Evolutionary conservation across 257 asterid species (phyloP), one percentile per base, ranked within the genome.

Genomic region (Ligustrum vulgare): DNA sequence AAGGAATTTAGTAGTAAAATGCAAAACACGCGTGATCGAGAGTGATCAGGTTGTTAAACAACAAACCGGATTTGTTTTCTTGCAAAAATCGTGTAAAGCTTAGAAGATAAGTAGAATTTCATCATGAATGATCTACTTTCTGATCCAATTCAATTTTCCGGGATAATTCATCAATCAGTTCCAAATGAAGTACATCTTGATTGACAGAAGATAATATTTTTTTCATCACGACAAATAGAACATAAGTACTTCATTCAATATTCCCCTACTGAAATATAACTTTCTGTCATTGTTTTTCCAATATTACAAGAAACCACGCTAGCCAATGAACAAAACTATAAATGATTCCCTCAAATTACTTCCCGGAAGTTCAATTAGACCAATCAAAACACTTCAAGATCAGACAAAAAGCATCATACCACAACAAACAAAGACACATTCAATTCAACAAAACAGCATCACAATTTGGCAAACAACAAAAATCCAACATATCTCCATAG

Each of bases 261-360:
- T 60, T 58, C 6, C 33, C 67, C 16, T 10, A 9, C 13, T 22
- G 1, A 60, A 22, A 25, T 18, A 8, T 60, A 60, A 23, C 16
- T 23, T 22, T 9, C 33, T 60, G 54, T 23, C 73, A 4, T 41
- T 35, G 23, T 66, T n/a, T 45, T 47, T 75, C 54, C 66, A 74
- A 54, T n/a, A 31, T 49, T 22, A 41, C 35, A 18, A 36, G 18
- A 36, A 64, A 77, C 5, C 37, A 10, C 34, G 58, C 69, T 35
- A 35, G 67, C 72, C 41, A 63, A 58, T 10, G 33, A 34, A 74
- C 32, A 74, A 68, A 80, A 16, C 67, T 58, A n/a, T 54, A 16
- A 16, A 18, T 54, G 63, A 25, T 4, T 23, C 34, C 6, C 63
- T 20, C 45, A 51, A 51, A 43, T 9, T 33, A 43, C 68, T 2